phyloP scores from a whole-genome alignment of 306 rosid species.

The Benincasa hispida region DNA sequence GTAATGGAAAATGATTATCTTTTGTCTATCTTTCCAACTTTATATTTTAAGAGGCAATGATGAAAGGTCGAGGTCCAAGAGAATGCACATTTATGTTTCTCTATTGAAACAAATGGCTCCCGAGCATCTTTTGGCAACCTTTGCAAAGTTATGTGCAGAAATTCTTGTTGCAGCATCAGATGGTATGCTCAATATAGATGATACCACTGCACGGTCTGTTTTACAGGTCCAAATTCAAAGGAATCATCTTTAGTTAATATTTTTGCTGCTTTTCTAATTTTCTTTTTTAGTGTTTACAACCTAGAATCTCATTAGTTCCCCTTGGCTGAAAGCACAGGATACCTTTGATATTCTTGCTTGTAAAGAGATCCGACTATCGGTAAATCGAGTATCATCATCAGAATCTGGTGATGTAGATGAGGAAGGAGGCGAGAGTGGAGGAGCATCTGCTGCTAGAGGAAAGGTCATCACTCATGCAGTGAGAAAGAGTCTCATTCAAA shows the following conservation, averaged over 20 bases:
- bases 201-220: constrained; percentile 64
- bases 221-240: constrained; percentile 46
- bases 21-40: constrained; percentile 1
- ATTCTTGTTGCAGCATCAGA: constrained; percentile 90
- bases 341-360: constrained; percentile 66
- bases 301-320: neutral
- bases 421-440: constrained; percentile 54
- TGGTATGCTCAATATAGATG: constrained; percentile 65
- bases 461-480: constrained; percentile 68
- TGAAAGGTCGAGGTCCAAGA: constrained; percentile 60
- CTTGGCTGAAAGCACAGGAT: constrained; percentile 37
- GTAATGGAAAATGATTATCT: neutral
- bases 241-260: neutral
- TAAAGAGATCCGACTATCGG: constrained; percentile 71
- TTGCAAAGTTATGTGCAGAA: constrained; percentile 86
- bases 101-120: constrained; percentile 92
- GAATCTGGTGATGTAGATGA: constrained; percentile 67
- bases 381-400: constrained; percentile 36
- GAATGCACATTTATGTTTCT: constrained; percentile 81
- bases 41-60: constrained; percentile 58
- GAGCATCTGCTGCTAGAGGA: constrained; percentile 53
- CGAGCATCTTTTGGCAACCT: constrained; percentile 83
- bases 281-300: neutral
- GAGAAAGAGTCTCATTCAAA: constrained; percentile 69
- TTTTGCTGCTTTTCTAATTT: neutral